Base-by-base conservation (phyloP, 2,329 filamentous ascomycete species). In the Cladophialophora carrionii region DNA sequence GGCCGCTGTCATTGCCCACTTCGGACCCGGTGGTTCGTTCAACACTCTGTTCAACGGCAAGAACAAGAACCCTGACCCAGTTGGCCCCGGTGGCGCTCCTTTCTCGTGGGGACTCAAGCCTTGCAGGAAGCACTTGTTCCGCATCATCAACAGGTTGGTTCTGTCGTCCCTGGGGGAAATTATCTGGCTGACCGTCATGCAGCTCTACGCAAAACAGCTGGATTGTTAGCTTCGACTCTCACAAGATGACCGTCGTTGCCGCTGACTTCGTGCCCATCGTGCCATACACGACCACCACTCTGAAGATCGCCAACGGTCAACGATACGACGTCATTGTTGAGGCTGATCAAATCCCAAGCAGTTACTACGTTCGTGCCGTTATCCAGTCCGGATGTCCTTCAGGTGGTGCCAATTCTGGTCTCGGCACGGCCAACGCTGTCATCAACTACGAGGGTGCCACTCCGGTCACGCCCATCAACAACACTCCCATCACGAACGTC, bases 161-260 rank as follows among this genome's bases (percentile, higher is more conserved):
- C 20, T 6, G 20, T 17, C 20, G 17, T 20, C 17, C 17, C 12
- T 6, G 6, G 3, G 9, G 3, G 12, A 20, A 14, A 22, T 5
- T 9, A 12, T 6, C 51, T 17, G 9, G 17, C 63, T 65, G 61
- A 65, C 34, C 9, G 9, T 20, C 26, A 10, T 8, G n/a, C 46
- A 68, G 74, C 61, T 79, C 85, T 46, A 76, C 81, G 57, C 78
- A 86, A 72, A 80, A 77, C 46, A 75, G 82, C 62, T 78, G 84
- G 72, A 77, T 81, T 55, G 86, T 88, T 72, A 76, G 73, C 32
- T 77, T 81, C 31, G 80, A 82, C 49, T 81, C 82, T 56, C 87
- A 89, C 73, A 80, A 72, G 0, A 73, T 89, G 70, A 83, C 78
- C 0, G 85, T 89, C 41, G 68, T 70, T 55, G 63, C 68, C n/a